Evolutionary conservation across 352 stramenopile genomes (phyloP).

Genomic region (Plasmopara halstedii): DNA sequence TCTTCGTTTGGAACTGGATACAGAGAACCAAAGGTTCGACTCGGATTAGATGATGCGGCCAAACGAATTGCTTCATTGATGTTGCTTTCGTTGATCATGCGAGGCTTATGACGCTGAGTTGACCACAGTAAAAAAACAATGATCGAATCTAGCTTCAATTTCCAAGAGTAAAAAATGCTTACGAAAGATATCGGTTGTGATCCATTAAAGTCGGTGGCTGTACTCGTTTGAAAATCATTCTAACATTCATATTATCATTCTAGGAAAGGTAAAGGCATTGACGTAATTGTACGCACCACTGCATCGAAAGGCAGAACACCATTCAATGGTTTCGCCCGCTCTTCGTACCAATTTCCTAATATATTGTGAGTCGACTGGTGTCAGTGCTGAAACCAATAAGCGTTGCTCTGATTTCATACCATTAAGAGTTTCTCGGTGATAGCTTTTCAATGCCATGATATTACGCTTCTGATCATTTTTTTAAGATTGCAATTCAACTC

Average conservation of each 20-base stretch:
- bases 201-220: conserved; percentile 39
- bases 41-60: conserved; percentile 25
- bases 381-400: background rate
- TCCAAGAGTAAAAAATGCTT: too few species aligned
- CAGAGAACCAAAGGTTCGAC: conserved; percentile 43
- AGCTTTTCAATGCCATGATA: conserved; percentile 72
- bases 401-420: conserved; percentile 17
- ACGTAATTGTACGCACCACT: conserved; percentile 22
- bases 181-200: conserved; percentile 27
- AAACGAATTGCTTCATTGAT: conserved; percentile 48
- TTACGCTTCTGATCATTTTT: too few species aligned
- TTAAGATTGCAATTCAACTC: too few species aligned
- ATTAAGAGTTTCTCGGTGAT: conserved; percentile 70
- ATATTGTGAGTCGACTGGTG: background rate
- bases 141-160: background rate
- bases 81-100: conserved; percentile 59
- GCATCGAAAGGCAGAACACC: conserved; percentile 57
- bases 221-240: conserved; percentile 64
- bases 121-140: background rate
- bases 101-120: conserved; percentile 26
- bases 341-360: conserved; percentile 83
- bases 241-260: conserved; percentile 9
- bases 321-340: conserved; percentile 50
- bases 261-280: background rate
- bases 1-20: conserved; percentile 45